Conservation (phyloP, 2,329 filamentous ascomycete species). For the Fusarium albosuccineum region DNA sequence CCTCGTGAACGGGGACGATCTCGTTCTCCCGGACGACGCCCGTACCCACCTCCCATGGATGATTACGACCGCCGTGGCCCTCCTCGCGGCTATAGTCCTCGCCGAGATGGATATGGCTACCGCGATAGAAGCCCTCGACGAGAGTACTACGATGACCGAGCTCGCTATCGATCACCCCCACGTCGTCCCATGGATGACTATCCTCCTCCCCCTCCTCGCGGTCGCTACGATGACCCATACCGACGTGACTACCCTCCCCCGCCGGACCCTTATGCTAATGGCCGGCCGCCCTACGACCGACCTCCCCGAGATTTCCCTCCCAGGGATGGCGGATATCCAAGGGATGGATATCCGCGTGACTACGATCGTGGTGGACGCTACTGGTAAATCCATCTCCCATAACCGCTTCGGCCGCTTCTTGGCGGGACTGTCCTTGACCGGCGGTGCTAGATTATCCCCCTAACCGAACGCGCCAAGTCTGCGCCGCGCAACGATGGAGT, state of each 20-base stretch:
- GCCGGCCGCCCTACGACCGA: slow-evolving; percentile 68
- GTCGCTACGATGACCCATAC: slow-evolving; percentile 83
- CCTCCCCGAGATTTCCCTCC: slow-evolving; percentile 66
- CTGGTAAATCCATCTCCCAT: slow-evolving; percentile 58
- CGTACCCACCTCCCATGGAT: slow-evolving; percentile 77
- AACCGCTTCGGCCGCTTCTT: slow-evolving; percentile 43
- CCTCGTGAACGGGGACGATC: slow-evolving; percentile 80
- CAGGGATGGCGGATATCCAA: slow-evolving; percentile 55
- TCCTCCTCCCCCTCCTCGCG: slow-evolving; percentile 73
- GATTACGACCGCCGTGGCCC: slow-evolving; percentile 86
- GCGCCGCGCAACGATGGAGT: slow-evolving; percentile 29
- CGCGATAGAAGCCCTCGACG: slow-evolving; percentile 88
- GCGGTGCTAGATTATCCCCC: slow-evolving; percentile 51
- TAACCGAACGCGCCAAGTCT: slow-evolving; percentile 31
- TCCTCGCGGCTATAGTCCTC: slow-evolving; percentile 87
- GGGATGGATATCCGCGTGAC: slow-evolving; percentile 60
- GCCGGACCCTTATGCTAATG: slow-evolving; percentile 72
- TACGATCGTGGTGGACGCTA: slow-evolving; percentile 65
- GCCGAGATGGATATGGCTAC: slow-evolving; percentile 79
- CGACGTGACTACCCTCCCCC: slow-evolving; percentile 75
- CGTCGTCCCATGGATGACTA: slow-evolving; percentile 86
- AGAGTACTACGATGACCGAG: slow-evolving; percentile 89
- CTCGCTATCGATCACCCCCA: slow-evolving; percentile 84
- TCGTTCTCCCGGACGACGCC: slow-evolving; percentile 76
- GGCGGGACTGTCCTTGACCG: slow-evolving; percentile 53